These are phyloP conservation scores for Helotiales sp. DNA, from an alignment of 2,329 filamentous ascomycete species.

Conservation along the genomic window DNA sequence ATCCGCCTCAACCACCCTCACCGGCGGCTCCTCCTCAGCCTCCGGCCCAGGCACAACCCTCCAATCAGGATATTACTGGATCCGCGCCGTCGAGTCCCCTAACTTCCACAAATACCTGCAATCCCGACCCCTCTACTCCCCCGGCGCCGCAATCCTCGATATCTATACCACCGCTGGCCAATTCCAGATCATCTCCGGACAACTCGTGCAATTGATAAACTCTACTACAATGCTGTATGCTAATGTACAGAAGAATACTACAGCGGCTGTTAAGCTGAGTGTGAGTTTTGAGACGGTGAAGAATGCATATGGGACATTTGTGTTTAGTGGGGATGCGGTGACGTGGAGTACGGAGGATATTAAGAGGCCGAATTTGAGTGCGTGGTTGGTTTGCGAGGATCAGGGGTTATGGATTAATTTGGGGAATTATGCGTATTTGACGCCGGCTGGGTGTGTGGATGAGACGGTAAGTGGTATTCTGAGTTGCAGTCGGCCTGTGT, in stretches of 20 bases:
- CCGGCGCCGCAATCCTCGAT: constrained; percentile 51
- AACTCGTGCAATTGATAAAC: constrained; percentile 40
- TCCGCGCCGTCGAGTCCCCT: constrained; percentile 55
- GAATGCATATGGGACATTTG: constrained; percentile 57
- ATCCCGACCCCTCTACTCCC: constrained; percentile 43
- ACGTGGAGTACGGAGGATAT: constrained; percentile 52
- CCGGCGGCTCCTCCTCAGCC: constrained; percentile 27
- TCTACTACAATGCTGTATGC: constrained; percentile 21
- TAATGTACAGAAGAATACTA: constrained; percentile 37
- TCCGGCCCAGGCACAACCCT: constrained; percentile 44
- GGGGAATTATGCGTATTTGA: constrained; percentile 58
- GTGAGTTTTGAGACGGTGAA: constrained; percentile 51
- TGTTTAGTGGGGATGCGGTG: constrained; percentile 57
- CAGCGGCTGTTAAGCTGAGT: constrained; percentile 45
- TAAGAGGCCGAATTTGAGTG: constrained; percentile 53
- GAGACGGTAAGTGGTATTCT: constrained; percentile 50
- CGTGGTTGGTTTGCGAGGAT: constrained; percentile 58
- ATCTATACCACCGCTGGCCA: constrained; percentile 55
- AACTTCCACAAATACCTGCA: constrained; percentile 59
- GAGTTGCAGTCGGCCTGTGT: too few species aligned
- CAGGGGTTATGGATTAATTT: constrained; percentile 57
- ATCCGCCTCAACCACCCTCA: constrained; percentile 19
- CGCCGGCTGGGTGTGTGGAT: constrained; percentile 57
- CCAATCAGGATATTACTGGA: constrained; percentile 43
- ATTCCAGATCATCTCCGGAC: constrained; percentile 55